Conservation (phyloP, 129 eudicot species). For the Helichrysum umbraculigerum region DNA sequence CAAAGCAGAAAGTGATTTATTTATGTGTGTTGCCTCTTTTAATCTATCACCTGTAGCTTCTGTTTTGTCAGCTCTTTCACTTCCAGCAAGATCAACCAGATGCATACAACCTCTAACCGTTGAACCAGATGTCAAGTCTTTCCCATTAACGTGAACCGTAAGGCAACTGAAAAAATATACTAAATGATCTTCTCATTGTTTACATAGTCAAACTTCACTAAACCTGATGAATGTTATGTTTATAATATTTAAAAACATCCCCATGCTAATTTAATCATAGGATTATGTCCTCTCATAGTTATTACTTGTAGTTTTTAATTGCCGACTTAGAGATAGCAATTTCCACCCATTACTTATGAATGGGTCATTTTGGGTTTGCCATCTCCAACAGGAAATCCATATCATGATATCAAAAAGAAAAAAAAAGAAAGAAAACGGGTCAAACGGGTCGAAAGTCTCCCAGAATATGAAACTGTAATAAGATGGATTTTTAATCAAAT, state of each 20-base stretch:
- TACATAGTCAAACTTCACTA: background rate
- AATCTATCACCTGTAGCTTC: constrained; percentile 75
- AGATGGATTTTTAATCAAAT: background rate
- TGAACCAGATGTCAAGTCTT: constrained; percentile 62
- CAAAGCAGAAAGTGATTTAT: constrained; percentile 74
- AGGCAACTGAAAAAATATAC: constrained; percentile 54
- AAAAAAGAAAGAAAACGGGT: no score
- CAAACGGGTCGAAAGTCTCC: no score
- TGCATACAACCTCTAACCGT: constrained; percentile 75
- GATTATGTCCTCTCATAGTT: background rate
- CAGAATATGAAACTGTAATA: background rate
- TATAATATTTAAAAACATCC: background rate
- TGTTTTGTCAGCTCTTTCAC: constrained; percentile 79
- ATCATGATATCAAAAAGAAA: background rate
- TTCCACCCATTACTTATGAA: background rate
- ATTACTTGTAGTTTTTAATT: background rate
- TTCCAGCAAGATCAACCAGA: constrained; percentile 86
- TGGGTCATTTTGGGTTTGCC: background rate
- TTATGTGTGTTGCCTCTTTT: constrained; percentile 74
- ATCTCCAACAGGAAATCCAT: background rate
- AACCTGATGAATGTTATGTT: background rate
- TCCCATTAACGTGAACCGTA: constrained; percentile 80
- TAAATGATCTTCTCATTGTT: background rate
- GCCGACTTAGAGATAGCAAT: background rate
- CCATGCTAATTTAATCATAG: no score